These are phyloP conservation scores for Notholithocarpus densiflorus DNA, from an alignment of 306 rosid genomes.

Conservation along the genomic window DNA sequence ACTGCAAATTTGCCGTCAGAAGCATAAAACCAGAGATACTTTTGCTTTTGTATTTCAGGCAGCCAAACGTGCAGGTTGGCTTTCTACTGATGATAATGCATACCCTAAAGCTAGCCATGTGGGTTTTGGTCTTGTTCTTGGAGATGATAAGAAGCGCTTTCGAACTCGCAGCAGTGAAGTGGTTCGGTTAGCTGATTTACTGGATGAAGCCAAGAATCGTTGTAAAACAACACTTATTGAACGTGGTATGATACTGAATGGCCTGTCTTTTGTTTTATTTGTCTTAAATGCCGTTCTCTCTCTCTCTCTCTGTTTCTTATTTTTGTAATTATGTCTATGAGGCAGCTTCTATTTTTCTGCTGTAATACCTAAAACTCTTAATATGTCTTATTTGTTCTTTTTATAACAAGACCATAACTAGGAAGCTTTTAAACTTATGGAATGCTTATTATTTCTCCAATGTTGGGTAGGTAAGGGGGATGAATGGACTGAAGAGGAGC, in stretches of 20 bases:
- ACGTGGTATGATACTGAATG: slow-evolving; percentile 59
- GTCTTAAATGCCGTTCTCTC: not conserved
- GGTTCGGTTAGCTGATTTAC: slow-evolving; percentile 88
- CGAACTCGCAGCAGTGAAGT: slow-evolving; percentile 82
- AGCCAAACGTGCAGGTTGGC: slow-evolving; percentile 85
- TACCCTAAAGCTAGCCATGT: slow-evolving; percentile 82
- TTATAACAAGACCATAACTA: slow-evolving; percentile 3
- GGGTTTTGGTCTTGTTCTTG: slow-evolving; percentile 97
- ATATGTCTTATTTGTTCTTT: slow-evolving; percentile 3
- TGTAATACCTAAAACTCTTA: not conserved
- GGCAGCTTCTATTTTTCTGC: not conserved
- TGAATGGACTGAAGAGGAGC: slow-evolving; percentile 75
- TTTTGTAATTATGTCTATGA: slow-evolving; percentile 12
- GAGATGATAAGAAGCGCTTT: slow-evolving; percentile 92
- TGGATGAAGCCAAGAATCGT: slow-evolving; percentile 96
- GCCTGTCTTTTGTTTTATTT: not conserved
- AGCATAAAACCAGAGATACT: slow-evolving; percentile 18
- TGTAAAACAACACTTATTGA: slow-evolving; percentile 69
- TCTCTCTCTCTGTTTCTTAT: slow-evolving; percentile 13
- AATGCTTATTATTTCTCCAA: not conserved
- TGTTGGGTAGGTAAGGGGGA: slow-evolving; percentile 48
- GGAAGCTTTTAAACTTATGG: slow-evolving; percentile 20
- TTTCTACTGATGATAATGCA: slow-evolving; percentile 47
- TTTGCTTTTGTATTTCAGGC: slow-evolving; percentile 58
- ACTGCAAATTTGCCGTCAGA: slow-evolving; percentile 6